A percentile compares a stretch with the other conserved stretches of the same genome.
These are phyloP conservation scores for Candida morakotiae DNA, from an alignment of 805 yeast genomes.

Conservation along the genomic window DNA sequence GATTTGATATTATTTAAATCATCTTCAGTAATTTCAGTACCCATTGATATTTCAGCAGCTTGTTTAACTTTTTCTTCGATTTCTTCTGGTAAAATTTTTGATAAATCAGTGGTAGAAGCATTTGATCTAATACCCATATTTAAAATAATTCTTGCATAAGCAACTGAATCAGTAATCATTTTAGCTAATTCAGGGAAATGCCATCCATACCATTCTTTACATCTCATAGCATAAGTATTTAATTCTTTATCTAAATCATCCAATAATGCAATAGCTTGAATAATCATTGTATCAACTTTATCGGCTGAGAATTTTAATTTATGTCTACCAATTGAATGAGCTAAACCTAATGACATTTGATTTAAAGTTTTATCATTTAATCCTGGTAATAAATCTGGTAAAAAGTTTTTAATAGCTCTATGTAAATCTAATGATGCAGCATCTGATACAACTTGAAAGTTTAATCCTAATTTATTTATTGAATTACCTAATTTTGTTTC, in stretches of 20 bases:
- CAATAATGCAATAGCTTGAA: constrained; percentile 94
- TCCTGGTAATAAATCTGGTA: constrained; percentile 94
- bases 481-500: constrained; percentile 96
- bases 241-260: constrained; percentile 97
- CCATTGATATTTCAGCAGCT: constrained; percentile 99
- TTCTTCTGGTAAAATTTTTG: constrained; percentile 45
- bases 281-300: constrained; percentile 98
- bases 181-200: constrained; percentile 99
- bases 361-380: constrained; percentile 76
- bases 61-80: constrained; percentile 64
- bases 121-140: constrained; percentile 92
- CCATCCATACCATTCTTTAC: constrained; percentile 99
- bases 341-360: constrained; percentile 97
- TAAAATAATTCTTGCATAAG: constrained; percentile 90
- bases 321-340: constrained; percentile 98
- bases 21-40: constrained; percentile 93
- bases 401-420: constrained; percentile 91
- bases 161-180: constrained; percentile 92
- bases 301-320: constrained; percentile 96
- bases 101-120: constrained; percentile 82
- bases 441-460: constrained; percentile 86
- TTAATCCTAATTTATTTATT: constrained; percentile 88
- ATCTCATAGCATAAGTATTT: constrained; percentile 97
- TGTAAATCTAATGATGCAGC: constrained; percentile 91
- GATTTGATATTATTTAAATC: constrained; percentile 86